Evolutionary conservation across 441 rosid species (phyloP), one percentile per base, ranked within the genome.

Genomic region (Erodium moschatum): DNA sequence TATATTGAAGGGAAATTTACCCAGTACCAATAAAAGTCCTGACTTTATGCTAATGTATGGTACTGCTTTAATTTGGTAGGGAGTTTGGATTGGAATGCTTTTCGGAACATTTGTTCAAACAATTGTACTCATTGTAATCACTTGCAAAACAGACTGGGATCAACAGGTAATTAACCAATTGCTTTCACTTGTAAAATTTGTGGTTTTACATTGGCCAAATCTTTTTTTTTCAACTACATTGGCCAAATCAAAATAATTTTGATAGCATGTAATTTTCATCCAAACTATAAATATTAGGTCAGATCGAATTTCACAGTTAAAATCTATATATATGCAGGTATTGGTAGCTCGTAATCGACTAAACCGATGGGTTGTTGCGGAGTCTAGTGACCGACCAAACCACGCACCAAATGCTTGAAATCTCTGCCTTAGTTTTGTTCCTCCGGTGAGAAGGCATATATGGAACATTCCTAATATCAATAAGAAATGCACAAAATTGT

Each of bases 101-200:
- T 70, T 85, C 2, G 87, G 85, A 27, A 42, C 80, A 7, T 78
- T 85, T 0, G 75, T 72, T 69, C 89, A 85, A 67, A 83, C 86
- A n/a, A 2, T 84, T 3, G 74, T 78, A 19, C 84, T 85, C 62
- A 19, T 70, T 18, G 69, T 81, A 1, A 80, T 90, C 63, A 88
- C 89, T 19, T 70, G 58, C 67, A 81, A 74, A 72, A 88, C 94
- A 19, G 86, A 90, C 66, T 86, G 93, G 93, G 87, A 89, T 15
- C 80, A 83, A 56, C 91, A 89, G 91, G 96, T 87, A 70, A 2
- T 2, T 4, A 48, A 11, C 1, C 2, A 11, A 11, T 48, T 11
- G 50, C 8, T 44, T 7, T 9, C 27, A 24, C 27, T 24, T 24
- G 27, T 24, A 24, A 24, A 24, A 24, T 24, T 24, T 24, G 27